Percentiles rank a stretch among this genome's conserved stretches.
Evolutionary conservation across 805 yeast species (phyloP).

Genomic region (Wickerhamomyces ciferrii): DNA sequence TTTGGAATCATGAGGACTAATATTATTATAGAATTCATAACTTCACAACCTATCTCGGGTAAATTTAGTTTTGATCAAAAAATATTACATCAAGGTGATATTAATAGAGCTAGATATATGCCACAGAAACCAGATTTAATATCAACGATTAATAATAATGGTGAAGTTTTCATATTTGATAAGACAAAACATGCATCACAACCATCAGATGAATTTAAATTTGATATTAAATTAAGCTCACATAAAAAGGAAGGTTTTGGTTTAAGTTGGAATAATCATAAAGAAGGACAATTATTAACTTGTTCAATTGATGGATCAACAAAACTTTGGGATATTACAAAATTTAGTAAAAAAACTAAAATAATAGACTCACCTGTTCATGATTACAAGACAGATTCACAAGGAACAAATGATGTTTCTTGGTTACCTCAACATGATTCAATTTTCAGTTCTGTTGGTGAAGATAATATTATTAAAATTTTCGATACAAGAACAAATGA

Average conservation of each 20-base stretch:
- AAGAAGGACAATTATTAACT: conserved; percentile 53
- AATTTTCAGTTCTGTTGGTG: conserved; percentile 64
- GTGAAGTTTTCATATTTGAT: conserved; percentile 66
- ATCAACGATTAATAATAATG: conserved; percentile 64
- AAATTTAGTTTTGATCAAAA: conserved; percentile 45
- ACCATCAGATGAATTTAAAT: conserved; percentile 33
- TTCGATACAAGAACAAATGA: conserved; percentile 44
- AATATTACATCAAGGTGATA: conserved; percentile 65
- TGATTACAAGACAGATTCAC: conserved; percentile 27
- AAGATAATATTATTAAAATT: conserved; percentile 44
- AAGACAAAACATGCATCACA: conserved; percentile 72
- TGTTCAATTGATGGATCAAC: conserved; percentile 63
- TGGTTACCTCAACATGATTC: conserved; percentile 64
- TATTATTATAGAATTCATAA: conserved; percentile 21
- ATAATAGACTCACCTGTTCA: conserved; percentile 13
- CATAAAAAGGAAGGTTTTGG: conserved; percentile 59
- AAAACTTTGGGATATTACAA: conserved; percentile 62
- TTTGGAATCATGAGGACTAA: too few species aligned
- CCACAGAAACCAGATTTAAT: conserved; percentile 86
- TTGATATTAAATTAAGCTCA: conserved; percentile 44
- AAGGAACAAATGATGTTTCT: conserved; percentile 65
- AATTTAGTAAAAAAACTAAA: conserved; percentile 25
- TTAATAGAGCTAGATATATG: conserved; percentile 67
- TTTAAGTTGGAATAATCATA: conserved; percentile 64
- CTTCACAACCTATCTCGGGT: conserved; percentile 24